These are phyloP conservation scores for Eucalyptus sideroxylon DNA, from an alignment of 345 rosid genomes.

Conservation along the genomic window DNA sequence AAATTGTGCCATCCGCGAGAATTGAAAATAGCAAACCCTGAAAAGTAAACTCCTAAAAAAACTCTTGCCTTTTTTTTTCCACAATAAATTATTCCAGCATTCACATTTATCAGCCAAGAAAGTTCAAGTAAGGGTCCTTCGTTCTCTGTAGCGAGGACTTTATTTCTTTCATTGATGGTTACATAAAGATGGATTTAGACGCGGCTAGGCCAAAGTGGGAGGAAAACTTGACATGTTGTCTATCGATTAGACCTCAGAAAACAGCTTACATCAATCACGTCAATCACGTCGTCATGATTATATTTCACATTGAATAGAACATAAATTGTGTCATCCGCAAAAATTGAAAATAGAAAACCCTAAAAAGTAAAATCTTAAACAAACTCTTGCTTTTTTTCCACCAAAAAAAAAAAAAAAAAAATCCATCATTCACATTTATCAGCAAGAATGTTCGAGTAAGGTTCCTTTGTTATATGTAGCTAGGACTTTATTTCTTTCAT, in stretches of 20 bases:
- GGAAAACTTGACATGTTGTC: not conserved
- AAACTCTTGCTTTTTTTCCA: not conserved
- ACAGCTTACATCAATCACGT: fast-evolving
- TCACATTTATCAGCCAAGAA: not conserved
- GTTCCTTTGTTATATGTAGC: not conserved
- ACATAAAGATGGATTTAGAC: not conserved
- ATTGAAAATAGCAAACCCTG: not conserved
- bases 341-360: not conserved
- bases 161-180: not conserved
- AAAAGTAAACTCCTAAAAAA: not conserved
- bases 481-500: not conserved
- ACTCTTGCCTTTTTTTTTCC: not conserved
- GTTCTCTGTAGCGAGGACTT: not conserved
- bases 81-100: not conserved
- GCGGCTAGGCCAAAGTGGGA: not conserved
- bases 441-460: not conserved
- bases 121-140: not conserved
- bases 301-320: not conserved
- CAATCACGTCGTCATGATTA: not conserved
- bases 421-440: not conserved
- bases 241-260: fast-evolving
- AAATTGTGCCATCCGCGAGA: not conserved
- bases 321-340: not conserved
- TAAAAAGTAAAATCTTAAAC: not conserved
- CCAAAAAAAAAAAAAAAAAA: not conserved